Base-by-base conservation (phyloP, 495 filamentous ascomycete genomes). In the Alectoria sarmentosa region DNA sequence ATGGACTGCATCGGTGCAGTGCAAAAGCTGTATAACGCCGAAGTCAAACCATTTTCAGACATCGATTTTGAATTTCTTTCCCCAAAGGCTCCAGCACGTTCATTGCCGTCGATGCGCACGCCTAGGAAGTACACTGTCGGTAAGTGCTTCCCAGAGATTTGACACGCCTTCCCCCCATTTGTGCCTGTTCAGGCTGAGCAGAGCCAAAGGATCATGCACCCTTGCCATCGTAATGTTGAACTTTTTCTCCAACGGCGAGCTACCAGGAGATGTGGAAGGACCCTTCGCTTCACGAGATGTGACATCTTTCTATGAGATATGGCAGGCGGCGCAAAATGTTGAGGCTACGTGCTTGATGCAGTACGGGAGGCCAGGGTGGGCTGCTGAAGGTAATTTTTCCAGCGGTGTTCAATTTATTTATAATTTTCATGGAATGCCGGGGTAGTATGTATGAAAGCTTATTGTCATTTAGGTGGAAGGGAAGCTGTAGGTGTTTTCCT, bases 221-320 rank as follows among this genome's bases (percentile, higher is more conserved):
- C 1, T 64, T n/a, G 62, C 54, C 6, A 59, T 64, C 39, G 55
- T 64, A 21, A 64, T 64, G 62, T 26, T 64, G 62, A 64, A 64
- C 21, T 36, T 58, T 41, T 64, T 59, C 14, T 42, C 62, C 21
- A 7, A 48, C 17, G 41, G 42, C 9, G 36, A 23, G 21, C 38
- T 64, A 37, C 55, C 62, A 4, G 62, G 41, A 14, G 21, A 11
- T 15, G 54, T 46, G 17, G 42, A 44, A 36, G 41, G 41, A 6
- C 5, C n/a, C 5, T 59, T 44, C 23, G 36, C 62, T 32, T 64
- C 62, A 15, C 39, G 62, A 37, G 62, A 64, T 23, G 30, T 46
- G 42, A 34, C 62, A 32, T 49, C 62, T 19, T 64, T 49, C 41
- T 38, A 34, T 26, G 55, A 64, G 26, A 21, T 64, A 17, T 64